Percentiles rank a stretch among this genome's conserved stretches.
Conservation (phyloP, 805 yeast genomes). For the Saturnispora galanensis region DNA sequence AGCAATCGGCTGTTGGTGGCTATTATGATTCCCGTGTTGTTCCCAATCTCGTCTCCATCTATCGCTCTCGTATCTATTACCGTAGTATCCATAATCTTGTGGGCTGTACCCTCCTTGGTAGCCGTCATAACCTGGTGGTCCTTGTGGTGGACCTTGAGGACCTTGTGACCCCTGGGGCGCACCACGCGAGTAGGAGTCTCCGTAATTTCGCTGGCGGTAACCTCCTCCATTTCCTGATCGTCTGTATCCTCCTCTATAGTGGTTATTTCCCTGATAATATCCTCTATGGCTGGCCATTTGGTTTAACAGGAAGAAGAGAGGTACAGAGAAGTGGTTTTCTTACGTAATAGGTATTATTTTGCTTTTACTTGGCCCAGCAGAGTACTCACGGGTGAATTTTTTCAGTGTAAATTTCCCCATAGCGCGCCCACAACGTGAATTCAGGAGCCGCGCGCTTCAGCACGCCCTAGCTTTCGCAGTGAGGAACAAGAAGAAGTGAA, state of each 20-base stretch:
- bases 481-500: too few relatives aligned
- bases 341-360: not conserved
- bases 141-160: too few relatives aligned
- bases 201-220: not conserved
- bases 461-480: too few relatives aligned
- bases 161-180: too few relatives aligned
- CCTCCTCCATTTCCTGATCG: not conserved
- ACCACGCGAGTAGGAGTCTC: not conserved
- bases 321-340: not conserved
- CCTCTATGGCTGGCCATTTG: not conserved
- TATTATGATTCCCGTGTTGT: not conserved
- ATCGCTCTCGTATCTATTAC: constrained; percentile 6
- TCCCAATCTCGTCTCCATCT: not conserved
- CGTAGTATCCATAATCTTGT: constrained; percentile 7
- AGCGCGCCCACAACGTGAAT: too few relatives aligned
- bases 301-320: not conserved
- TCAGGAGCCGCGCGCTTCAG: too few relatives aligned
- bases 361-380: too few relatives aligned
- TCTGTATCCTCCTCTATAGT: not conserved
- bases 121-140: too few relatives aligned
- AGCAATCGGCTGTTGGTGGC: not conserved
- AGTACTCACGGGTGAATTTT: too few relatives aligned
- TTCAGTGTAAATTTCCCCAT: too few relatives aligned
- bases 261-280: not conserved
- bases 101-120: not conserved